Evolutionary conservation across 108 stramenopile species (phyloP).

Genomic region (Nitzschia sp.): DNA sequence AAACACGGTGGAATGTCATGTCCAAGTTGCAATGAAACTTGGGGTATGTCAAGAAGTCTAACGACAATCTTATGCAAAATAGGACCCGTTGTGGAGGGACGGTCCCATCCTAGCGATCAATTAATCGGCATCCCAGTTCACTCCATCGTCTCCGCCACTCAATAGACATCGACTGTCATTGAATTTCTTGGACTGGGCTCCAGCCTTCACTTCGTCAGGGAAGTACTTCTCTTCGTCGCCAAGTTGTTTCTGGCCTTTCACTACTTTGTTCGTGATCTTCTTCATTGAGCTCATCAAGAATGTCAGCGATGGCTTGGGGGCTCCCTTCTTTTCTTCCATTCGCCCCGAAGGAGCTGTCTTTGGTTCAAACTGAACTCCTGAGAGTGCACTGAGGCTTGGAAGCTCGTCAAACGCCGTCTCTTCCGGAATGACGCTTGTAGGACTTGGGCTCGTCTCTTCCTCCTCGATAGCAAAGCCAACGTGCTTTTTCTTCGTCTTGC

Average conservation of each 20-base stretch:
- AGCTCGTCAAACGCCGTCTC: slow-evolving; percentile 19
- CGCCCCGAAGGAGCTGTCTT: background rate
- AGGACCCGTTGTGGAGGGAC: too few relatives aligned
- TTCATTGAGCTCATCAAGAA: slow-evolving; percentile 18
- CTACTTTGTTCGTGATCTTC: background rate
- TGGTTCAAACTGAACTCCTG: background rate
- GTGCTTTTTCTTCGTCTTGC: slow-evolving; percentile 18
- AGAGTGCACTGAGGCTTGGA: background rate
- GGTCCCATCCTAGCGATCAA: too few relatives aligned
- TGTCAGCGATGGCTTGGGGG: slow-evolving; percentile 14
- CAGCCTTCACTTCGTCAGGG: slow-evolving; percentile 8
- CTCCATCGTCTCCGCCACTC: slow-evolving; percentile 15
- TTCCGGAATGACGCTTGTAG: slow-evolving; percentile 10
- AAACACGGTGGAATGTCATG: too few relatives aligned
- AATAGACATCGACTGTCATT: slow-evolving; percentile 20
- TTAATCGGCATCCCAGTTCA: slow-evolving; percentile 19
- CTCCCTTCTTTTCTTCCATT: slow-evolving; percentile 8
- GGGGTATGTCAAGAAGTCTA: too few relatives aligned
- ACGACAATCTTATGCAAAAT: too few relatives aligned
- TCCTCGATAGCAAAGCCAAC: slow-evolving; percentile 6
- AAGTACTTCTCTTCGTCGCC: slow-evolving; percentile 32
- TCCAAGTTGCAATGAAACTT: too few relatives aligned
- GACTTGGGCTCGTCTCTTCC: slow-evolving; percentile 19
- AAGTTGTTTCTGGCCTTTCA: slow-evolving; percentile 4
- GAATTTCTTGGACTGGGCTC: slow-evolving; percentile 10